These are phyloP conservation scores for Bigelowiella natans DNA, from an alignment of 78 protist species.

Conservation along the genomic window DNA sequence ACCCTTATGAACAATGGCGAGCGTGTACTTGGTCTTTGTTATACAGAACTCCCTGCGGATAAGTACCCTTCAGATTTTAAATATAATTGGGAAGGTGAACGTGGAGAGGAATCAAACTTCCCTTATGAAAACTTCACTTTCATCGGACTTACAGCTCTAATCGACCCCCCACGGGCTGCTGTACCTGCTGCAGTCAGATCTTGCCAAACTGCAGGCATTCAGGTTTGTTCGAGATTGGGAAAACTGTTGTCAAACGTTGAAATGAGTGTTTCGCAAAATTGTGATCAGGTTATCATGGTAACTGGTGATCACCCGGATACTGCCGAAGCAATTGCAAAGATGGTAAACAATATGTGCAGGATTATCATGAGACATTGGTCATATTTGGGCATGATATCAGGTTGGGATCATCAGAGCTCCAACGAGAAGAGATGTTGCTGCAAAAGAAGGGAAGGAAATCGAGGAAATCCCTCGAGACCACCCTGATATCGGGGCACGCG, in stretches of 20 bases:
- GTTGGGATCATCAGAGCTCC: background rate
- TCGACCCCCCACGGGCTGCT: slow-evolving; percentile 90
- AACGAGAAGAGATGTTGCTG: background rate
- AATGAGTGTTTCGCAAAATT: no score
- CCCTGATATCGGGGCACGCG: background rate
- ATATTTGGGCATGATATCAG: background rate
- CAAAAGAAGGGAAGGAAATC: background rate
- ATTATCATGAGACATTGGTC: no score
- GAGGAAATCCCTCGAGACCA: background rate
- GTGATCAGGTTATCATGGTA: slow-evolving; percentile 74
- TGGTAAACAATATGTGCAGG: background rate
- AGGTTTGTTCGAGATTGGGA: no score
- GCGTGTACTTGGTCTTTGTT: slow-evolving; percentile 50
- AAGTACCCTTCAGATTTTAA: background rate
- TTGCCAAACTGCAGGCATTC: slow-evolving; percentile 65
- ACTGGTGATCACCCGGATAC: slow-evolving; percentile 97
- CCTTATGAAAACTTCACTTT: background rate
- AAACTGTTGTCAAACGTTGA: no score
- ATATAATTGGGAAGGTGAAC: background rate
- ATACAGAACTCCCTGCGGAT: background rate
- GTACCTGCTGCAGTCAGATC: slow-evolving; percentile 70
- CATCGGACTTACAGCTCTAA: slow-evolving; percentile 48
- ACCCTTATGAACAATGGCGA: slow-evolving; percentile 49
- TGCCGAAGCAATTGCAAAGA: slow-evolving; percentile 82
- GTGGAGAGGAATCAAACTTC: background rate